Evolutionary conservation across 2,329 filamentous ascomycete species (phyloP).

Genomic region (Paecilomyces sp.): DNA sequence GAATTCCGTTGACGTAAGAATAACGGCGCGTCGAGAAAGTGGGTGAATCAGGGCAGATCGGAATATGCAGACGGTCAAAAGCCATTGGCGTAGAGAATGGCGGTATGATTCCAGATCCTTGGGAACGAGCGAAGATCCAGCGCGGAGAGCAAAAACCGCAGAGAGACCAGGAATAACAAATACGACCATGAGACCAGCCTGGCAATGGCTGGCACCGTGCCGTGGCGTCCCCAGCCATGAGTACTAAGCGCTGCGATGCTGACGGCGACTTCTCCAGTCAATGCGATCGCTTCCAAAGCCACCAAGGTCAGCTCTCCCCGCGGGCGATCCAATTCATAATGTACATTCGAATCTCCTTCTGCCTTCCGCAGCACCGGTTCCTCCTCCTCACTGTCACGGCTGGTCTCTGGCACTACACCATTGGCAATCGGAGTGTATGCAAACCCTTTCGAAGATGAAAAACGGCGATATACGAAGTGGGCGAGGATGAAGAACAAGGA

Average conservation of each 20-base stretch:
- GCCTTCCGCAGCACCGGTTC: constrained; percentile 50
- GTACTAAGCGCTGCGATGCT: constrained; percentile 60
- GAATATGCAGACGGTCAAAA: constrained; percentile 68
- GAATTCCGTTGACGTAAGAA: constrained; percentile 68
- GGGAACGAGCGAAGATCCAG: constrained; percentile 60
- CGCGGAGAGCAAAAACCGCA: constrained; percentile 61
- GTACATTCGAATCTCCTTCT: constrained; percentile 41
- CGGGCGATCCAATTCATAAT: constrained; percentile 65
- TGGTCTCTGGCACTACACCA: constrained; percentile 14
- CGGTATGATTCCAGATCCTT: constrained; percentile 87
- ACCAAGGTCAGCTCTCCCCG: constrained; percentile 64
- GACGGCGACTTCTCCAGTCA: constrained; percentile 63
- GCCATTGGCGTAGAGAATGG: constrained; percentile 78
- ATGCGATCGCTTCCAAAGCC: constrained; percentile 65
- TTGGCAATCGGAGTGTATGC: constrained; percentile 48
- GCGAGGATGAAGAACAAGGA: constrained; percentile 62
- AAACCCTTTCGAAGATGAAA: constrained; percentile 46
- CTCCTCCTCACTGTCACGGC: constrained; percentile 47
- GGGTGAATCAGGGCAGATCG: constrained; percentile 80
- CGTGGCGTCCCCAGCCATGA: constrained; percentile 51
- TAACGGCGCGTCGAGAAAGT: constrained; percentile 53
- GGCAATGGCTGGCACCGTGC: constrained; percentile 54
- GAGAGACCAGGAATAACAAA: constrained; percentile 62
- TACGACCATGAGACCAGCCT: constrained; percentile 75
- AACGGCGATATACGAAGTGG: constrained; percentile 49